phyloP scores from a whole-genome alignment of 2,329 filamentous ascomycete genomes.

The Leptographium flavum region DNA sequence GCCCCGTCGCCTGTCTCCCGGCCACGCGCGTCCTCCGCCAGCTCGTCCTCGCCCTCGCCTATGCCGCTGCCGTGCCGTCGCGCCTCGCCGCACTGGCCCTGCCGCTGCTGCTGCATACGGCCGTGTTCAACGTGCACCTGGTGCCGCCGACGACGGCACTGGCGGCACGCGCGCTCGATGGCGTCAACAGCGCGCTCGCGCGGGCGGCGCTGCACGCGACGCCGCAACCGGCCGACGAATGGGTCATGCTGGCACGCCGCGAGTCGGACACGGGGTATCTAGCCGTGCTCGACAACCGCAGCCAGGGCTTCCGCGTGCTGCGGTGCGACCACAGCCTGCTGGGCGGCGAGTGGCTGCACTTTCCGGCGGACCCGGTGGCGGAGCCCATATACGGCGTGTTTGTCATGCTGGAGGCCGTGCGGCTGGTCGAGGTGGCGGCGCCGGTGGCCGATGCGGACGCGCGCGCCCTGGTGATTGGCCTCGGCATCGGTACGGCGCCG shows the following conservation, averaged over 20 bases:
- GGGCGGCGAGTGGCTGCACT: conserved; percentile 74
- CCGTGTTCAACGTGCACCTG: conserved; percentile 61
- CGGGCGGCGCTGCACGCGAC: too few species aligned
- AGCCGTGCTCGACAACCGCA: conserved; percentile 67
- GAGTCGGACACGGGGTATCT: conserved; percentile 89
- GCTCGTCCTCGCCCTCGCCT: conserved; percentile 48
- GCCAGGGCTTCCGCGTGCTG: conserved; percentile 63
- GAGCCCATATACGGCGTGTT: conserved; percentile 97
- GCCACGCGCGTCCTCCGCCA: conserved; percentile 57
- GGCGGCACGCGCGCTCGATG: conserved; percentile 32
- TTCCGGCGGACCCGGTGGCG: conserved; percentile 38
- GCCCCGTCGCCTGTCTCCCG: conserved; percentile 35
- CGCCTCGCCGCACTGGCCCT: conserved; percentile 51
- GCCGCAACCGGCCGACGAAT: conserved; percentile 34
- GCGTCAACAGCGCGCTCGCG: conserved; percentile 50
- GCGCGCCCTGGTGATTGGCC: conserved; percentile 73
- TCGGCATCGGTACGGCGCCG: conserved; percentile 85
- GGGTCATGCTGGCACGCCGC: conserved; percentile 61
- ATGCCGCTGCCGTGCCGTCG: conserved; percentile 53
- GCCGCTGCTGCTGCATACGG: conserved; percentile 59
- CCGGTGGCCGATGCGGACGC: conserved; percentile 47
- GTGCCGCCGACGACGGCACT: conserved; percentile 28
- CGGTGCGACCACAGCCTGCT: conserved; percentile 89
- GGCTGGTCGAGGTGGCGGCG: conserved; percentile 53
- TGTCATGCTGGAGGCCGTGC: conserved; percentile 82